These are phyloP conservation scores for Primulina eburnea DNA, from an alignment of 257 asterid genomes.

Conservation along the genomic window DNA sequence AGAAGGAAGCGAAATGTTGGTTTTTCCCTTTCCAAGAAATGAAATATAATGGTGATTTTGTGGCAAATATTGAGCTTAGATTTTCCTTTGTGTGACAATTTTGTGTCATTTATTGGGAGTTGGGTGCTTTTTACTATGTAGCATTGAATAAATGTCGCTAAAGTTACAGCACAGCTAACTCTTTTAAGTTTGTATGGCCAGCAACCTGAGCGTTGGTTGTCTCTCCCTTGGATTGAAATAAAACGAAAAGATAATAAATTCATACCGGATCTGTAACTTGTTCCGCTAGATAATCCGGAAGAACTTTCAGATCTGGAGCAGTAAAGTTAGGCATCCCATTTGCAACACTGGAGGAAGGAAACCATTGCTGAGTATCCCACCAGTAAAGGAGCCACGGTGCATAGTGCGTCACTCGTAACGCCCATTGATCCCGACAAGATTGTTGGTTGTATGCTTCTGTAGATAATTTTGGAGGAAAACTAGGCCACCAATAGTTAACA, in stretches of 20 bases:
- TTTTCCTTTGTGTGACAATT: neutral
- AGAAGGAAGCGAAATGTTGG: neutral
- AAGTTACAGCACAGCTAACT: too few species aligned
- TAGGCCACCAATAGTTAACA: constrained; percentile 75
- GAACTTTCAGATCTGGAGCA: constrained; percentile 43
- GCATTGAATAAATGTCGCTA: too few species aligned
- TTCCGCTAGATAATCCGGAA: constrained; percentile 20
- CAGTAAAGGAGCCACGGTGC: constrained; percentile 67
- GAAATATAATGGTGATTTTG: too few species aligned
- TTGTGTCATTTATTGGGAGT: neutral
- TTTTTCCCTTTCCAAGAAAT: too few species aligned
- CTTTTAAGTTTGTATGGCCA: too few species aligned
- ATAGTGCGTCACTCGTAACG: constrained; percentile 59
- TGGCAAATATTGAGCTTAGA: neutral
- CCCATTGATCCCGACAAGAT: constrained; percentile 55
- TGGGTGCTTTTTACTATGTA: too few species aligned
- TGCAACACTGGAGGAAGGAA: constrained; percentile 57
- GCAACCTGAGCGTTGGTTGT: too few species aligned
- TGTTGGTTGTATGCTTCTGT: constrained; percentile 52
- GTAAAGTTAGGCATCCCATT: constrained; percentile 47
- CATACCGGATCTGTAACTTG: constrained; percentile 34
- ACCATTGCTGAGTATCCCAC: constrained; percentile 77
- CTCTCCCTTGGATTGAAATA: neutral
- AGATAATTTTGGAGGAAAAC: constrained; percentile 56
- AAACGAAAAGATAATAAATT: neutral